Evolutionary conservation across 2,329 filamentous ascomycete genomes (phyloP), one percentile per base, ranked within the genome.

Genomic region (Magnaporthiopsis rhizophila): DNA sequence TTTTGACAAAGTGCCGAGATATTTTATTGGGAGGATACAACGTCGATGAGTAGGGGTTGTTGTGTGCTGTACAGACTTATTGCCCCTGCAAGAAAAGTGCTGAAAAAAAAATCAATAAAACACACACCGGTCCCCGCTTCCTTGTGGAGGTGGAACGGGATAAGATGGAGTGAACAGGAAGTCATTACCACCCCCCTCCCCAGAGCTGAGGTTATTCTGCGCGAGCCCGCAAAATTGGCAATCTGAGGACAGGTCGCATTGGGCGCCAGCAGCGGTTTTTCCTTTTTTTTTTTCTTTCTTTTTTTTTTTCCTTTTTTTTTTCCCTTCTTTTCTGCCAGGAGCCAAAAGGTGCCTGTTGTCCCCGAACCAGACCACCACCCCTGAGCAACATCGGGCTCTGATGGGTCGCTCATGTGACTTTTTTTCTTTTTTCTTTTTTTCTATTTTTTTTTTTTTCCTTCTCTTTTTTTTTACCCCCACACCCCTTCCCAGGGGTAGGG

Each of bases 211-310:
- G 24, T 15, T 26, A 3, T 58, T 8, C 24, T 58, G 57, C 4
- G 56, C 24, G n/a, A 18, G 57, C 26, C 12, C 30, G 57, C 26
- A 58, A 58, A 58, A 58, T 58, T 58, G 30, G 57, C 57, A 58
- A 58, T 58, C 57, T 58, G 24, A 32, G 30, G 57, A 58, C 12
- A 12, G 57, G 30, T 58, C 26, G 57, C 57, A 58, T 58, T 58
- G 57, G 57, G 57, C 57, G 45, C 45, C 45, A 53, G 45, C 21
- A 53, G 45, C 45, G 45, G 45, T 53, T 21, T 26, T 26, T 26
- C 26, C 26, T 26, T 26, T 26, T 26, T 26, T 26, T 26, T 26
- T 26, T 26, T 26, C 3, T 8, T 21, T 50, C 7, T 21, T 50
- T 5, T 50, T 26, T 26, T 26, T 26, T 26, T 26, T 26, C 3